These are phyloP conservation scores for Camellia granthamiana DNA, from an alignment of 148 eudicot genomes.

Conservation along the genomic window DNA sequence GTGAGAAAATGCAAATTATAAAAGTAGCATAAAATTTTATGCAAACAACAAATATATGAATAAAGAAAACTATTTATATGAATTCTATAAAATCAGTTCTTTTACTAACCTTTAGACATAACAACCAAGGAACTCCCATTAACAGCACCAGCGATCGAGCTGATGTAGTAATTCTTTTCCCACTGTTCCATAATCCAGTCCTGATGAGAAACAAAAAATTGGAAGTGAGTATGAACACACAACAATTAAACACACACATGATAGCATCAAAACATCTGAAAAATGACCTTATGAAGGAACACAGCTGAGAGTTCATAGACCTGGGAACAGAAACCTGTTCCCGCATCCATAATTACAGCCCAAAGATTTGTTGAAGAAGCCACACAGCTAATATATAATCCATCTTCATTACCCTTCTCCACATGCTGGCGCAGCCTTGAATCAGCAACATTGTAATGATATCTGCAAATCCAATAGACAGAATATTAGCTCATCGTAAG, in stretches of 20 bases:
- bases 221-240: constrained; percentile 9
- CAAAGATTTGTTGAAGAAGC: constrained; percentile 78
- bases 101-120: constrained; percentile 44
- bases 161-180: constrained; percentile 46
- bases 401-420: constrained; percentile 84
- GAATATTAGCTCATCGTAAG: not conserved
- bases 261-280: not conserved
- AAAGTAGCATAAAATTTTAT: not conserved
- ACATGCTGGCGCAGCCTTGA: constrained; percentile 82
- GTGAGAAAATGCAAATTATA: not conserved
- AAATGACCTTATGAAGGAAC: constrained; percentile 74
- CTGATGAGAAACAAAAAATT: constrained; percentile 26
- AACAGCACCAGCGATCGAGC: constrained; percentile 48
- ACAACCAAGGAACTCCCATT: constrained; percentile 54
- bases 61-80: too few relatives aligned
- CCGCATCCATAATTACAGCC: constrained; percentile 94
- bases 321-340: constrained; percentile 77
- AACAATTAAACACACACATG: not conserved
- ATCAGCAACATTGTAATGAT: constrained; percentile 88
- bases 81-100: not conserved
- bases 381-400: constrained; percentile 75
- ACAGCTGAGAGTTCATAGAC: constrained; percentile 77
- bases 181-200: constrained; percentile 79
- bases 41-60: not conserved
- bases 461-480: constrained; percentile 39